These are phyloP conservation scores for Parasitella parasitica DNA, from an alignment of 371 early-diverging fungal species.

Conservation along the genomic window DNA sequence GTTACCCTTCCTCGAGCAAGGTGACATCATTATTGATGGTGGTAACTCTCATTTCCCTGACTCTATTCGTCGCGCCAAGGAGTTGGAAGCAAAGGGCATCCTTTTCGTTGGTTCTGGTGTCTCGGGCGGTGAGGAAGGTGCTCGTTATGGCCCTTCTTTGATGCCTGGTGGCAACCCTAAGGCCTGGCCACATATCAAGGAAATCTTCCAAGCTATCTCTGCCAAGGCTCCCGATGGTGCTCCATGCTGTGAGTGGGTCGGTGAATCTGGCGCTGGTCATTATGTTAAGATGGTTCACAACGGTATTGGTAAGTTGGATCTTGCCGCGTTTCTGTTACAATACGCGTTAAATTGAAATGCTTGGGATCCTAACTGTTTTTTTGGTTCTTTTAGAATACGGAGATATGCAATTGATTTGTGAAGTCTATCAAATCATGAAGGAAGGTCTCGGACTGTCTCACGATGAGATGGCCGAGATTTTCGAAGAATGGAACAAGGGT, in stretches of 20 bases:
- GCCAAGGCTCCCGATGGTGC: constrained; percentile 86
- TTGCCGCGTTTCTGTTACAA: too few species aligned
- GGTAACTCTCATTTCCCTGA: constrained; percentile 99
- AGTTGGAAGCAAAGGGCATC: constrained; percentile 86
- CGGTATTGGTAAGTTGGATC: constrained; percentile 82
- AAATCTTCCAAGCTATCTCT: constrained; percentile 94
- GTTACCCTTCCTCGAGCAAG: constrained; percentile 80
- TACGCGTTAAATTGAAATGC: neutral
- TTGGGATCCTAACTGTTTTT: neutral
- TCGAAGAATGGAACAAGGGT: constrained; percentile 94
- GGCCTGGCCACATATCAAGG: constrained; percentile 92
- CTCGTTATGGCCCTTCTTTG: constrained; percentile 96
- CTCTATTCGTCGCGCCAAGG: constrained; percentile 87
- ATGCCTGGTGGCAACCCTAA: constrained; percentile 98
- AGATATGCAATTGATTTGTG: constrained; percentile 99
- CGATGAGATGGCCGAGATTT: constrained; percentile 88
- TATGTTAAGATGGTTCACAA: constrained; percentile 99
- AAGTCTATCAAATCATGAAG: constrained; percentile 94
- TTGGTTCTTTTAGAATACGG: constrained; percentile 81
- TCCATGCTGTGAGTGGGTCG: constrained; percentile 99
- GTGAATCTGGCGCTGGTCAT: constrained; percentile 98
- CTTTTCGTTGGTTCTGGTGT: constrained; percentile 98
- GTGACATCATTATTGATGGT: constrained; percentile 98
- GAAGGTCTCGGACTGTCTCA: constrained; percentile 76
- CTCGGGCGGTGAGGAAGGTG: constrained; percentile 99